phyloP scores from a whole-genome alignment of 805 yeast species.

The Kodamaea leandrae region DNA sequence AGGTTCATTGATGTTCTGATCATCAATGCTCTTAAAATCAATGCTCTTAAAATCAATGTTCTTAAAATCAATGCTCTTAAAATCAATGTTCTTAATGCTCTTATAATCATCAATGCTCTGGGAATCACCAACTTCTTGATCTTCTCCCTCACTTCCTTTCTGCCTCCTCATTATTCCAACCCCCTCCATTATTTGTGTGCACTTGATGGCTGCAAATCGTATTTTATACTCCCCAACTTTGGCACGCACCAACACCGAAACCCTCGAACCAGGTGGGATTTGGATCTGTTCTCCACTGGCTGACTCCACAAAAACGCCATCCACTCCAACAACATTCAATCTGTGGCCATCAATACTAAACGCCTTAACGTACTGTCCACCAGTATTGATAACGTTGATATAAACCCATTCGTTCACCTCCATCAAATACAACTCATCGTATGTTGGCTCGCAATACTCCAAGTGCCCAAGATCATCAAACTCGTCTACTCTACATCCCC shows the following conservation, averaged over 20 bases:
- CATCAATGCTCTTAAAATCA: not conserved
- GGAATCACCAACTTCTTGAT: not conserved
- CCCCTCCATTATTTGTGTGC: slow-evolving; percentile 30
- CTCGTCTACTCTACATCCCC: not conserved
- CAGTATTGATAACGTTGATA: slow-evolving; percentile 30
- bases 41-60: not conserved
- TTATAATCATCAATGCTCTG: not conserved
- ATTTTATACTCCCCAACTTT: slow-evolving; percentile 17
- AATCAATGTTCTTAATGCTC: too few species aligned
- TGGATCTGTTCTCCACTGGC: slow-evolving; percentile 21
- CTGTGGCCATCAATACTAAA: slow-evolving; percentile 33
- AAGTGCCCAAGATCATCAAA: slow-evolving; percentile 17
- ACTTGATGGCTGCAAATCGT: slow-evolving; percentile 26
- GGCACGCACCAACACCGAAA: slow-evolving; percentile 26
- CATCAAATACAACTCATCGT: slow-evolving; percentile 17
- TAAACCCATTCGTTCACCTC: slow-evolving; percentile 26
- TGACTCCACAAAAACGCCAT: slow-evolving; percentile 30
- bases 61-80: not conserved
- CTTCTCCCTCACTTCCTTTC: not conserved
- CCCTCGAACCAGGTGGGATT: slow-evolving; percentile 32
- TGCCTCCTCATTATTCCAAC: slow-evolving; percentile 17
- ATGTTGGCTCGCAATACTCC: slow-evolving; percentile 20
- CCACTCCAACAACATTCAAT: slow-evolving; percentile 29
- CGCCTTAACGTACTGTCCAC: slow-evolving; percentile 33
- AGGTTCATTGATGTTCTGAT: not conserved